Conservation (phyloP, 164 flowering plant genomes). For the Piper longum region DNA sequence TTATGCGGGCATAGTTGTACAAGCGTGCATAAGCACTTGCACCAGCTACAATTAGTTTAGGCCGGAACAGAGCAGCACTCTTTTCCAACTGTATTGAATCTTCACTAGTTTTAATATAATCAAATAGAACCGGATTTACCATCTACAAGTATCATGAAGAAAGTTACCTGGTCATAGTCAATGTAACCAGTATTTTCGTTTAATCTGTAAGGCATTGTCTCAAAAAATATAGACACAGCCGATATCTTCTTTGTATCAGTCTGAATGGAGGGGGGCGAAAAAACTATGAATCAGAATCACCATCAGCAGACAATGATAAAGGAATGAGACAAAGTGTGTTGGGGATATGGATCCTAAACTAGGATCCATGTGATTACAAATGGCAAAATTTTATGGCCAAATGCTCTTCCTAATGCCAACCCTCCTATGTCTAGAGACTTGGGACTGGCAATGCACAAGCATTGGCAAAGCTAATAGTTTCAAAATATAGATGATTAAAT, state of each 20-base stretch:
- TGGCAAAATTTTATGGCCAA: no score
- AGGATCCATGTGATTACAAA: no score
- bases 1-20: constrained; percentile 82
- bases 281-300: neutral
- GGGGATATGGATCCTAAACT: no score
- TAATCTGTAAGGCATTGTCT: constrained; percentile 84
- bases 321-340: no score
- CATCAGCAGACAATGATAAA: neutral
- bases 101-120: no score
- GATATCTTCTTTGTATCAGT: constrained; percentile 80
- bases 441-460: no score
- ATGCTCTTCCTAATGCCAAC: no score
- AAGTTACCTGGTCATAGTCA: constrained; percentile 59
- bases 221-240: constrained; percentile 81
- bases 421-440: no score
- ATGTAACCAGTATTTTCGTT: constrained; percentile 73
- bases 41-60: constrained; percentile 92
- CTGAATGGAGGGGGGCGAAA: constrained; percentile 15
- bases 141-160: neutral
- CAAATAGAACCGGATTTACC: neutral
- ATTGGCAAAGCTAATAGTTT: no score
- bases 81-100: constrained; percentile 59
- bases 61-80: constrained; percentile 84
- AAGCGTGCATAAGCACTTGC: constrained; percentile 99
- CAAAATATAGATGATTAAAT: no score